These are phyloP conservation scores for Fereydounia khargensis DNA, from an alignment of 1,284 basidiomycete species.

Conservation along the genomic window DNA sequence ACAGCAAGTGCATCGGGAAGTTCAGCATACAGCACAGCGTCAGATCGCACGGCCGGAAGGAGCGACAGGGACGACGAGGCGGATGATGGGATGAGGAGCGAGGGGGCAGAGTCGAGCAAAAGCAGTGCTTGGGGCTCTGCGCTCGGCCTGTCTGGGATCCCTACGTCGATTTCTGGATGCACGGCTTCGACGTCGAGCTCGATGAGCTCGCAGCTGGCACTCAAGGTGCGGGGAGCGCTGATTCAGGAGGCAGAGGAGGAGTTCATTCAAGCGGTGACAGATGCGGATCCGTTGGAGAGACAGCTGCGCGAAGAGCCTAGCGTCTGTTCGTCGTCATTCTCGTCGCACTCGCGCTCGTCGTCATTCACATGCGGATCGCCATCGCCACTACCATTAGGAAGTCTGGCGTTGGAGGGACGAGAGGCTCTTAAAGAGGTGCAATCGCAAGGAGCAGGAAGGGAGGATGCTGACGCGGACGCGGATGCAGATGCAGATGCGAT, in stretches of 20 bases:
- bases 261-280: constrained; percentile 45
- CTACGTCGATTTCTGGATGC: constrained; percentile 7
- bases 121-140: constrained; percentile 10
- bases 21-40: constrained; percentile 18
- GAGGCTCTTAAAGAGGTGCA: too few relatives aligned
- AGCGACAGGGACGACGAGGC: constrained; percentile 7
- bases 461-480: constrained; percentile 1
- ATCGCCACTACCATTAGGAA: neutral
- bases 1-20: constrained; percentile 11
- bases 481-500: too few relatives aligned
- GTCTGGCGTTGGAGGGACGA: constrained; percentile 1
- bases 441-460: too few relatives aligned
- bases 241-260: constrained; percentile 49
- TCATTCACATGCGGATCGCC: neutral
- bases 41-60: constrained; percentile 11
- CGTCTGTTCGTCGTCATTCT: neutral
- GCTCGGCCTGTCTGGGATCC: constrained; percentile 19
- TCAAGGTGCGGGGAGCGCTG: constrained; percentile 47
- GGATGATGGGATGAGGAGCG: constrained; percentile 12
- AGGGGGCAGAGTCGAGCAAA: constrained; percentile 8
- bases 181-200: constrained; percentile 22
- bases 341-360: neutral
- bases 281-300: constrained; percentile 17
- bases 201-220: constrained; percentile 10
- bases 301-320: neutral